phyloP scores from a whole-genome alignment of 805 yeast species.

The Clavispora santaluciae region DNA sequence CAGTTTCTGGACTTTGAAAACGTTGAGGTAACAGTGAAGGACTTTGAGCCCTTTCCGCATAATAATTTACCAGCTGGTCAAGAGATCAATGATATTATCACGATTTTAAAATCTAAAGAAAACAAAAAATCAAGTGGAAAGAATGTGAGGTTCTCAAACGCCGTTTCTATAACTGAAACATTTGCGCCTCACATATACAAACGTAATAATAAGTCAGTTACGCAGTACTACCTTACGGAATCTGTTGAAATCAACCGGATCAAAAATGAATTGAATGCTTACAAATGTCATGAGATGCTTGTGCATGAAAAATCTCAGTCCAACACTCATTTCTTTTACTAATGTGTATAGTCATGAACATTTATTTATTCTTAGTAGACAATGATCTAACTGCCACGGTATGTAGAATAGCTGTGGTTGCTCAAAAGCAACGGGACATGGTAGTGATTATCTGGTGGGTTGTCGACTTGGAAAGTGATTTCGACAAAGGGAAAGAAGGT shows the following conservation, averaged over 20 bases:
- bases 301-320: conserved; percentile 58
- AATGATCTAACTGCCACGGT: conserved; percentile 65
- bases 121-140: conserved; percentile 18
- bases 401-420: conserved; percentile 85
- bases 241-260: conserved; percentile 49
- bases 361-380: background rate
- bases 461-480: conserved; percentile 61
- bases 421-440: conserved; percentile 85
- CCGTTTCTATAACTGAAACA: conserved; percentile 48
- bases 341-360: conserved; percentile 5
- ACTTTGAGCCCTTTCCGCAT: conserved; percentile 21
- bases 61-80: background rate
- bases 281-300: conserved; percentile 60
- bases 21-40: conserved; percentile 26
- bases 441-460: conserved; percentile 73
- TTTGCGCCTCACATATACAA: conserved; percentile 48
- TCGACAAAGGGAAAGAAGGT: conserved; percentile 89
- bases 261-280: conserved; percentile 60
- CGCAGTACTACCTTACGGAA: conserved; percentile 47
- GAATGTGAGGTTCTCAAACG: conserved; percentile 36
- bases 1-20: conserved; percentile 33
- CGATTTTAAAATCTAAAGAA: conserved; percentile 4
- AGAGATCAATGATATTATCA: background rate
- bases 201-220: conserved; percentile 48
- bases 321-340: conserved; percentile 63